Base-by-base conservation (phyloP, 108 stramenopile species). In the Nitzschia sp. region DNA sequence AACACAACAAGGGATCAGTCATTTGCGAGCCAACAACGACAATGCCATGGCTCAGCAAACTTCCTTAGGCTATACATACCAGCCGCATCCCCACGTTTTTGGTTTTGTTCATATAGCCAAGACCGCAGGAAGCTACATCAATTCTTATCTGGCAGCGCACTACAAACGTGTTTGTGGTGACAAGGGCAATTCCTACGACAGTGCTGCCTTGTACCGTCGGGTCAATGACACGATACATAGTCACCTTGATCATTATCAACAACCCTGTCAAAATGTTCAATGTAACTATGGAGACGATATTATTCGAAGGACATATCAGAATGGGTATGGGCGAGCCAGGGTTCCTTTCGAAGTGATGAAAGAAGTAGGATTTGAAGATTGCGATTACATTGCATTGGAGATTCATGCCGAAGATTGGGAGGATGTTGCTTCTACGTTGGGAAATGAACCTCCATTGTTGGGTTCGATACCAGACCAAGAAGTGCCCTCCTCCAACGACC, bases 161-260 rank as follows among this genome's bases (percentile, higher is more conserved):
- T 80, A 46, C 41, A 74, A 80, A 48, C 52, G 71, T 11, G 70
- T 80, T 10, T 80, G 79, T 67, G 79, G 79, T 5, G 59, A 80
- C 72, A 75, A 76, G 51, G 79, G 79, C 14, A 76, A 76, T 50
- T 58, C 52, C 17, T 75, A 71, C 42, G 79, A 75, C 67, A 17
- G 37, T 29, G 50, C 52, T 50, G 62, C 70, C 34, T 69, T 58
- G 42, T 71, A 79, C 43, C 22, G 61, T 61, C 63, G 59, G 19
- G 43, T 44, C 10, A 22, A 58, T 7, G 57, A 17, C 3, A 19
- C 38, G 6, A 11, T 14, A 38, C 38, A 40, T 38, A 40, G n/a
- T 38, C 19, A 9, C 2, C 12, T 54, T 3, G 53, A 54, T 19
- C 21, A 21, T 19, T 6, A 19, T 50, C 48, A 50, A 17, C 17